Evolutionary conservation across 1,139 yeast genomes (phyloP).

Genomic region (Maudiozyma humilis): DNA sequence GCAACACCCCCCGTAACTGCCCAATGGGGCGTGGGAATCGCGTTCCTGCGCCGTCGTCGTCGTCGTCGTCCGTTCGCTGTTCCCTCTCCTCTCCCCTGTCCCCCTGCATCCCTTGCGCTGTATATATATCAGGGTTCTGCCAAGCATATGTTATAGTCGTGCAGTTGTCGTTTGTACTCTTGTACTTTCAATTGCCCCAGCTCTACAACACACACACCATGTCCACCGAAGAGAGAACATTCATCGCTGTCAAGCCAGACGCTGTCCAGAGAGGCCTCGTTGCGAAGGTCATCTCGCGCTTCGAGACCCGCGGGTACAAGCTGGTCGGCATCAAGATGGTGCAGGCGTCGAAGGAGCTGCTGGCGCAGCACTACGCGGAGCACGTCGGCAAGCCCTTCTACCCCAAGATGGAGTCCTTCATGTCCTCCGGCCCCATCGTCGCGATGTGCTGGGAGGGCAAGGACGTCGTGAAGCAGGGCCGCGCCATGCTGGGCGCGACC

Average conservation of each 20-base stretch:
- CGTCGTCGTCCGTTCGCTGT: too few species aligned
- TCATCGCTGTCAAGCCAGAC: conserved; percentile 99
- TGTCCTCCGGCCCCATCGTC: conserved; percentile 96
- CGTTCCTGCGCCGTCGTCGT: too few species aligned
- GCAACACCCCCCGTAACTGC: too few species aligned
- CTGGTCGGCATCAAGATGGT: conserved; percentile 91
- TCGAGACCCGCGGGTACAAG: conserved; percentile 96
- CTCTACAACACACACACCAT: neutral
- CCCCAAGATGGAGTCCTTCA: conserved; percentile 91
- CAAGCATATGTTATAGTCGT: too few species aligned
- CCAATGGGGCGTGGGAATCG: too few species aligned
- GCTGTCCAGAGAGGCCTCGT: conserved; percentile 99
- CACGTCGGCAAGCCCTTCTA: conserved; percentile 94
- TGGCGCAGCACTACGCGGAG: conserved; percentile 93
- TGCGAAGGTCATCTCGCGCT: conserved; percentile 83
- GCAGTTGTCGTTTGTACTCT: neutral
- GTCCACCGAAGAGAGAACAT: conserved; percentile 66
- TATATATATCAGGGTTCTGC: too few species aligned
- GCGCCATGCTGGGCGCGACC: conserved; percentile 97
- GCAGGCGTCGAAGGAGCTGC: conserved; percentile 76
- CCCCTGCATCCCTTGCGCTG: too few species aligned
- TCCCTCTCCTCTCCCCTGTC: too few species aligned
- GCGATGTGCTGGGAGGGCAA: conserved; percentile 99
- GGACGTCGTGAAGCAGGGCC: conserved; percentile 98
- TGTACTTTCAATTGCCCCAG: neutral